These are phyloP conservation scores for Candida loeiensis DNA, from an alignment of 805 yeast species.

Conservation along the genomic window DNA sequence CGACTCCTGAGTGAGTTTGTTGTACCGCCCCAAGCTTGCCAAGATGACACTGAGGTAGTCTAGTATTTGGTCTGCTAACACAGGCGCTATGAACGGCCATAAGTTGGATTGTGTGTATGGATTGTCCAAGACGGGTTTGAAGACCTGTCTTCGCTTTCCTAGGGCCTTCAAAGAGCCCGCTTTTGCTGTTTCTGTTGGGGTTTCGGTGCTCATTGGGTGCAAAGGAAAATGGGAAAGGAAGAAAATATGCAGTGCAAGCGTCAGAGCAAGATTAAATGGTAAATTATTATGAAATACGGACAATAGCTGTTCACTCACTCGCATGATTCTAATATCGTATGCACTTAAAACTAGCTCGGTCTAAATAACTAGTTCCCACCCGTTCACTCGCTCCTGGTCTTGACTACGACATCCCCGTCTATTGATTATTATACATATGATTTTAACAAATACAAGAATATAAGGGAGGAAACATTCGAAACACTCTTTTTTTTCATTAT, in stretches of 20 bases:
- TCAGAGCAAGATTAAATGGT: too few species aligned
- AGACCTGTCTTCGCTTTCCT: conserved; percentile 54
- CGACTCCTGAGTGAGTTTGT: conserved; percentile 12
- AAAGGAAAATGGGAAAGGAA: too few species aligned
- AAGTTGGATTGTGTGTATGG: conserved; percentile 50
- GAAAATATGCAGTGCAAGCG: too few species aligned
- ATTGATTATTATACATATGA: conserved; percentile 5
- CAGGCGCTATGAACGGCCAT: conserved; percentile 43
- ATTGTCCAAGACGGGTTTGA: conserved; percentile 61
- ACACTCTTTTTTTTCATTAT: conserved; percentile 3
- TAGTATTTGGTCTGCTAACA: conserved; percentile 33
- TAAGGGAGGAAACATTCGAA: conserved; percentile 1
- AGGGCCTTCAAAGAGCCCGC: conserved; percentile 45
- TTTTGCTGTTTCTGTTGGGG: not conserved
- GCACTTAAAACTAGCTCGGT: not conserved
- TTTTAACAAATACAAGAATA: too few species aligned
- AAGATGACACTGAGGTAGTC: conserved; percentile 34
- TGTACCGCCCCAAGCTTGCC: conserved; percentile 27
- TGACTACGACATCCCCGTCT: too few species aligned
- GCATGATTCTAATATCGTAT: too few species aligned
- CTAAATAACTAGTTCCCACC: too few species aligned
- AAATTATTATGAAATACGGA: too few species aligned
- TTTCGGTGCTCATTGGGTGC: not conserved
- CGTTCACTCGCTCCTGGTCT: too few species aligned
- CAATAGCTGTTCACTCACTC: too few species aligned